Conservation (phyloP, 2,329 filamentous ascomycete genomes). For the Pyricularia grisea region DNA sequence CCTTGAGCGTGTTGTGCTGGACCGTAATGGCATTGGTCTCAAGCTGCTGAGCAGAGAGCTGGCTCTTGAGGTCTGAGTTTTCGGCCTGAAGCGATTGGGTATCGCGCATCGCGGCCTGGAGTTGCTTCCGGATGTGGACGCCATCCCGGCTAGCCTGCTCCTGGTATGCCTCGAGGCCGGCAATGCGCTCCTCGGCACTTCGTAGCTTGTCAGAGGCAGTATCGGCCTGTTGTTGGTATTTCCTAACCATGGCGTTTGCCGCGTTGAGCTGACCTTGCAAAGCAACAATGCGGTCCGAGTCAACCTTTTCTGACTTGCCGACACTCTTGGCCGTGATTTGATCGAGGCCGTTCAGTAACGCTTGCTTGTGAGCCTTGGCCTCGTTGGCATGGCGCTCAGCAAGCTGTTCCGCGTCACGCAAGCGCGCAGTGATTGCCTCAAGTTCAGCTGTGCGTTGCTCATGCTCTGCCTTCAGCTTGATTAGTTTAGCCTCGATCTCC, state of each 20-base stretch:
- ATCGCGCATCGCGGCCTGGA: conserved; percentile 77
- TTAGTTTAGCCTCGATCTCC: conserved; percentile 65
- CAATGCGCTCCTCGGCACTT: conserved; percentile 91
- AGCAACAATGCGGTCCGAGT: conserved; percentile 58
- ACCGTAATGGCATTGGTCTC: conserved; percentile 91
- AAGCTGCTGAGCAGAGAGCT: conserved; percentile 76
- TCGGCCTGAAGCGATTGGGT: conserved; percentile 71
- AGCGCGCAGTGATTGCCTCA: conserved; percentile 59
- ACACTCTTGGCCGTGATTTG: conserved; percentile 53
- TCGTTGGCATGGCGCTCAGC: conserved; percentile 82
- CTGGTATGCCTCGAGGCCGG: conserved; percentile 91
- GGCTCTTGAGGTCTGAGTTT: conserved; percentile 73
- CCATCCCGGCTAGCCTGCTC: conserved; percentile 94
- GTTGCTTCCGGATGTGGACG: conserved; percentile 77
- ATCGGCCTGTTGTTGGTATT: conserved; percentile 85
- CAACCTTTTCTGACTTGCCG: conserved; percentile 31
- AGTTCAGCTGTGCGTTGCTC: conserved; percentile 73
- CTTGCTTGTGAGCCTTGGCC: conserved; percentile 74
- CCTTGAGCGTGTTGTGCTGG: conserved; percentile 87
- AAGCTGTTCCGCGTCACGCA: conserved; percentile 80
- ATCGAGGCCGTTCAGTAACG: conserved; percentile 73
- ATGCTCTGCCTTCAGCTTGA: conserved; percentile 70
- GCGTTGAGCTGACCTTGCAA: conserved; percentile 72
- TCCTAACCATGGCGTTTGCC: conserved; percentile 72
- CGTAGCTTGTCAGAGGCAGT: conserved; percentile 79